phyloP scores from a whole-genome alignment of 1,284 basidiomycete species.

The Grifola frondosa region DNA sequence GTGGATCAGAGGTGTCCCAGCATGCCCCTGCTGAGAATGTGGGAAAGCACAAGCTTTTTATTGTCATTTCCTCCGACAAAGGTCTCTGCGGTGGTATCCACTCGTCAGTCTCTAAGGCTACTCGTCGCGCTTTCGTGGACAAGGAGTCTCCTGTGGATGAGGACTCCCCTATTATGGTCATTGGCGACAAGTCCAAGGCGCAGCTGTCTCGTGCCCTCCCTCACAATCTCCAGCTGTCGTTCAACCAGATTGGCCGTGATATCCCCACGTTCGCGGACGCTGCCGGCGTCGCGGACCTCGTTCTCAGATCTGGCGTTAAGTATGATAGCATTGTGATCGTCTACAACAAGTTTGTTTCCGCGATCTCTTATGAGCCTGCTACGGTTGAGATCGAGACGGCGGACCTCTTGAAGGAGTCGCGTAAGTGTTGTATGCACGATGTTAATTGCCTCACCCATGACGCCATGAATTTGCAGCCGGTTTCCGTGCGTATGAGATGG shows the following conservation, averaged over 20 bases:
- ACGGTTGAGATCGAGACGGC: constrained; percentile 81
- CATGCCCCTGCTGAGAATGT: constrained; percentile 65
- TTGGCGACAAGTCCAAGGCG: constrained; percentile 97
- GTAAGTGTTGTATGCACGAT: constrained; percentile 43
- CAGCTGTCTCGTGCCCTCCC: constrained; percentile 78
- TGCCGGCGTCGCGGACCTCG: constrained; percentile 89
- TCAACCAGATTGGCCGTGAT: constrained; percentile 98
- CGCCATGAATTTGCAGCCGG: constrained; percentile 51
- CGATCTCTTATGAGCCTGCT: constrained; percentile 87
- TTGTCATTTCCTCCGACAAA: constrained; percentile 97
- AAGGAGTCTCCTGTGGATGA: constrained; percentile 53
- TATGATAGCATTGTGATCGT: constrained; percentile 90
- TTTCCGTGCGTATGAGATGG: constrained; percentile 93
- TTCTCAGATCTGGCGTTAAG: constrained; percentile 81
- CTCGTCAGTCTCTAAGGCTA: constrained; percentile 92
- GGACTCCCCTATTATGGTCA: constrained; percentile 76
- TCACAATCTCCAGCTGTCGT: constrained; percentile 79
- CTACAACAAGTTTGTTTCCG: constrained; percentile 96
- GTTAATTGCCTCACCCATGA: not conserved
- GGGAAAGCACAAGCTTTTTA: constrained; percentile 78
- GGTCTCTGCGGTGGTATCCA: constrained; percentile 99
- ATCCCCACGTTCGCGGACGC: constrained; percentile 98
- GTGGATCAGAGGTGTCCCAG: constrained; percentile 74
- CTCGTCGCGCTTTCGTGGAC: constrained; percentile 66
- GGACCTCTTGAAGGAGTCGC: constrained; percentile 73